A percentile compares a stretch with the other conserved stretches of the same genome.
These are phyloP conservation scores for Wickerhamomyces queroliae DNA, from an alignment of 805 yeast species.

Conservation along the genomic window DNA sequence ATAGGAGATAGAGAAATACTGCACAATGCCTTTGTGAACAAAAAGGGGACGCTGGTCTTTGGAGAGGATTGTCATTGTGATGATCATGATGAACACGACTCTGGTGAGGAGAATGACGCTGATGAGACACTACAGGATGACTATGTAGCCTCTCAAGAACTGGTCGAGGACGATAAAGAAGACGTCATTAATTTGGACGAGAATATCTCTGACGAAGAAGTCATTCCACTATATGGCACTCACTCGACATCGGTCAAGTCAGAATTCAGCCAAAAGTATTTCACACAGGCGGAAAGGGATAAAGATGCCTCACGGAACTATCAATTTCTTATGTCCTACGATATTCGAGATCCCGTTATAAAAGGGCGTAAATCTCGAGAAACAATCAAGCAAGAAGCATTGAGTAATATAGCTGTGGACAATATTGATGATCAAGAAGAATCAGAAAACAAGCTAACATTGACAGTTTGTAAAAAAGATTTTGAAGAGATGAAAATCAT, in stretches of 20 bases:
- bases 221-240: not conserved
- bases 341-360: not conserved
- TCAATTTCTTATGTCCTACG: not conserved
- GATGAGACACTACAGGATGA: no score
- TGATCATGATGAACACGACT: constrained; percentile 1
- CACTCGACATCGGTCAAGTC: not conserved
- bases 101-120: not conserved
- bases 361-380: constrained; percentile 1
- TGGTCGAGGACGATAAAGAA: not conserved
- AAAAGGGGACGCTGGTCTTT: constrained; percentile 16
- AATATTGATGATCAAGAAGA: constrained; percentile 39
- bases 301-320: not conserved
- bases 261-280: not conserved
- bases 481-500: constrained; percentile 70
- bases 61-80: constrained; percentile 6
- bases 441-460: constrained; percentile 53
- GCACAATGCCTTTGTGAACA: constrained; percentile 14
- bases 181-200: not conserved
- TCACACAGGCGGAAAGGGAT: constrained; percentile 2
- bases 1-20: constrained; percentile 18
- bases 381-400: not conserved
- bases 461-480: constrained; percentile 65
- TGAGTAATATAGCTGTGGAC: constrained; percentile 18
- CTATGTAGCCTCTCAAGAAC: not conserved
- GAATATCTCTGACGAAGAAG: not conserved